Evolutionary conservation across 2,329 filamentous ascomycete genomes (phyloP), one percentile per base, ranked within the genome.

Genomic region (Aureobasidium leucospermi): DNA sequence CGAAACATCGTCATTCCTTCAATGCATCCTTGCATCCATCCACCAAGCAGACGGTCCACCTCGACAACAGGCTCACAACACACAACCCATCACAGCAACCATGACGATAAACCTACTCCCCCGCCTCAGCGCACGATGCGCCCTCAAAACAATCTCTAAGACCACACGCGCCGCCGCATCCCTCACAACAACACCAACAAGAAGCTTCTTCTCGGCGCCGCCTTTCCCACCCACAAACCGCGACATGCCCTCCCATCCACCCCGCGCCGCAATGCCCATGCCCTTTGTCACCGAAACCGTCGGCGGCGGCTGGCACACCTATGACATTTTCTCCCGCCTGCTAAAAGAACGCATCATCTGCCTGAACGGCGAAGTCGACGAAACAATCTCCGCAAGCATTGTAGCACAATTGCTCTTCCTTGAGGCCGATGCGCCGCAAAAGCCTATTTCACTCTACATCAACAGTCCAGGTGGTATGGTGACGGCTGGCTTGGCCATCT

Each of bases 401-500:
- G 93, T 97, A 31, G 90, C 94, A 1, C 95, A 99, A 73, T 85
- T 99, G 23, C 87, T 99, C 64, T 99, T 92, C 83, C 90, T 99
- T 73, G 95, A 99, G 80, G 94, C 93, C 68, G 94, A 99, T 70
- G 90, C 90, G 69, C 92, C 93, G 3, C 85, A 95, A 59, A 96
- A 96, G 73, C 89, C 91, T 11, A 97, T 99, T 65, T 94, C 89
- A 56, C 89, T 99, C 73, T 99, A 99, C 75, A 99, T 99, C 74
- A 96, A 99, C 77, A 96, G 90, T 0, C 93, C 93, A 0, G 94
- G 94, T 52, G 94, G 94, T 59, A 93, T 89, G 43, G 92, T 99
- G 42, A 93, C 88, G 63, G 93, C 94, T 1, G 79, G 79, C 3
- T 78, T 87, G 62, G 92, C 94, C 29, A 97, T 99, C 69, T 99